A percentile compares a stretch with the other conserved stretches of the same genome.
Conservation (phyloP, 1,284 basidiomycete species). For the Hypsizygus ulmarius region DNA sequence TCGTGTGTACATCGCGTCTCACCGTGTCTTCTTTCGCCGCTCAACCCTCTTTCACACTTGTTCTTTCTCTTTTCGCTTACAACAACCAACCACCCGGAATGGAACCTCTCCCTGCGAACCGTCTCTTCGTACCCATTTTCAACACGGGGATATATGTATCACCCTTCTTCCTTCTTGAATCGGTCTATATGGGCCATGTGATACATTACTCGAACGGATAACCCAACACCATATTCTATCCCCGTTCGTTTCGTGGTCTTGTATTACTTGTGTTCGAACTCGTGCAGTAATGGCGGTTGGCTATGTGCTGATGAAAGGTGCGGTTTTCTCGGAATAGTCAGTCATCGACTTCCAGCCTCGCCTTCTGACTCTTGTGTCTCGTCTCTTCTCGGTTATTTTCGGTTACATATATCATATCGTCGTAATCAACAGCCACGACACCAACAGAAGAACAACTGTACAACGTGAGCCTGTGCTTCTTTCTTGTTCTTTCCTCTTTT, state of each 20-base stretch:
- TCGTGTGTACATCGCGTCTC: slow-evolving; percentile 13
- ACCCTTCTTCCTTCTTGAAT: background rate
- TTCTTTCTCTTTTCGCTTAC: slow-evolving; percentile 9
- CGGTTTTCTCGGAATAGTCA: slow-evolving; percentile 26
- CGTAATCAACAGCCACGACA: slow-evolving; percentile 45
- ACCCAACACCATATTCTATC: slow-evolving; percentile 6
- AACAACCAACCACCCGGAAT: background rate
- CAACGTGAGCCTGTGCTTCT: slow-evolving; percentile 37
- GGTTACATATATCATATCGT: slow-evolving; percentile 14
- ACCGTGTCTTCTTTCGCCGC: slow-evolving; percentile 8
- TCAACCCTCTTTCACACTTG: slow-evolving; percentile 1
- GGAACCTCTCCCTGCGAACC: slow-evolving; percentile 2
- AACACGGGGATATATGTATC: background rate
- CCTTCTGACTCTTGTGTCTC: slow-evolving; percentile 9
- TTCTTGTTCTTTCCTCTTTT: slow-evolving; percentile 8
- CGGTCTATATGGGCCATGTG: slow-evolving; percentile 2
- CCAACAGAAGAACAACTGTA: slow-evolving; percentile 59
- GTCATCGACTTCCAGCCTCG: background rate
- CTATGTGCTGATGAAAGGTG: slow-evolving; percentile 65
- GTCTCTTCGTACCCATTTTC: slow-evolving; percentile 9
- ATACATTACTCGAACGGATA: slow-evolving; percentile 6
- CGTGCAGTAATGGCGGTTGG: slow-evolving; percentile 57
- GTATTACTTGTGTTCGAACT: background rate
- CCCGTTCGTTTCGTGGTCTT: slow-evolving; percentile 7
- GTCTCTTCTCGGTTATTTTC: slow-evolving; percentile 15